A percentile compares a stretch with the other conserved stretches of the same genome.
These are phyloP conservation scores for Bipolaris oryzae DNA, from an alignment of 2,329 filamentous ascomycete genomes.

Conservation along the genomic window DNA sequence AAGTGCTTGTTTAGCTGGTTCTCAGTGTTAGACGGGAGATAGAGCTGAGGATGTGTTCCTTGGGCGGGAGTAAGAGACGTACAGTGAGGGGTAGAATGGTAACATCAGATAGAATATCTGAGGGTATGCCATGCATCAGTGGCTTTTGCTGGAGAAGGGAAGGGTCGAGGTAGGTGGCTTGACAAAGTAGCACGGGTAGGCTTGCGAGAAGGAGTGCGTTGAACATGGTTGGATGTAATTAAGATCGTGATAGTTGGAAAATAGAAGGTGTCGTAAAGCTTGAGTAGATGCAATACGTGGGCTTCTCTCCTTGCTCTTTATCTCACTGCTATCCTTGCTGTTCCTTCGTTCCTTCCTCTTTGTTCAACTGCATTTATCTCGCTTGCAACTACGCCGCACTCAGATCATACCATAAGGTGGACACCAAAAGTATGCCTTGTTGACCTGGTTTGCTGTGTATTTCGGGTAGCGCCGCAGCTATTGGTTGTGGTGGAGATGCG, in stretches of 20 bases:
- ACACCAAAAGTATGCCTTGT: not conserved
- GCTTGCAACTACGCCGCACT: constrained; percentile 2
- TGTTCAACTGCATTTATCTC: not conserved
- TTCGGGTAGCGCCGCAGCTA: constrained; percentile 4
- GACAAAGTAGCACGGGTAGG: not conserved
- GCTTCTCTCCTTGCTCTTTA: not conserved
- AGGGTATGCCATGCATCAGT: not conserved
- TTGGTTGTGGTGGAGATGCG: not conserved
- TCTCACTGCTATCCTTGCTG: not conserved
- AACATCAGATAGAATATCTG: not conserved
- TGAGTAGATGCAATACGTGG: not conserved
- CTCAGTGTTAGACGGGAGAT: too few relatives aligned
- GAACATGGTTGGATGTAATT: constrained; percentile 1
- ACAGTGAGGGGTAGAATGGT: not conserved
- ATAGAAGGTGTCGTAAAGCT: not conserved
- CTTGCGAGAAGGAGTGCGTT: not conserved
- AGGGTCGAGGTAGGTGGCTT: constrained; percentile 7
- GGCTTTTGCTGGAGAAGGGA: constrained; percentile 15
- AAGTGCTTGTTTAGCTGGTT: constrained; percentile 14
- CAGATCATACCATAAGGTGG: not conserved
- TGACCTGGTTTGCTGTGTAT: constrained; percentile 1
- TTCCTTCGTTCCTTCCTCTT: not conserved
- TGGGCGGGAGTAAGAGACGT: not conserved
- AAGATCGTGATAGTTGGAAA: not conserved
- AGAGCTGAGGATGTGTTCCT: too few relatives aligned